These are phyloP conservation scores for Glycine tomentella DNA, from an alignment of 306 rosid genomes.

Conservation along the genomic window DNA sequence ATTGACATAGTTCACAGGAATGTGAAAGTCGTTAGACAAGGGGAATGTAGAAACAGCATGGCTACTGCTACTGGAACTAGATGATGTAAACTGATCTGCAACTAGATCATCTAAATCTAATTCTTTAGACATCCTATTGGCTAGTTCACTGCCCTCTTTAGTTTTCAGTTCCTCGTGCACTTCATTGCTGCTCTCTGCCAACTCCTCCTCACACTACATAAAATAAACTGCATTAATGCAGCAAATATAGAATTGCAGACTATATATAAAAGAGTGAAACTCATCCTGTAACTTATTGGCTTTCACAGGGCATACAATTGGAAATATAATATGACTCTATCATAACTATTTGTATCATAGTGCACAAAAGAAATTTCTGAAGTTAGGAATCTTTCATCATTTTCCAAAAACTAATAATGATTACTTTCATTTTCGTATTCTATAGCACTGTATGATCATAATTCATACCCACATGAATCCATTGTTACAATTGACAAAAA, in stretches of 20 bases:
- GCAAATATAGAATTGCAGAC: constrained; percentile 16
- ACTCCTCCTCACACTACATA: constrained; percentile 51
- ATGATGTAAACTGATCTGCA: constrained; percentile 46
- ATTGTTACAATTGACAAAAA: not conserved
- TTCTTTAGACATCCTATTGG: constrained; percentile 45
- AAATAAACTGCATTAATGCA: constrained; percentile 43
- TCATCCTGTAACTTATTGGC: not conserved
- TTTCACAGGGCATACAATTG: constrained; percentile 17
- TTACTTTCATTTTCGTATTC: not conserved
- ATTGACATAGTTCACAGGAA: constrained; percentile 37
- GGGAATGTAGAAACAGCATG: constrained; percentile 38
- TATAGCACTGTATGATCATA: not conserved
- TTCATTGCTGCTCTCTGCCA: constrained; percentile 38
- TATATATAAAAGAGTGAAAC: not conserved
- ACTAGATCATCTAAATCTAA: constrained; percentile 46
- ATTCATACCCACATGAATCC: not conserved
- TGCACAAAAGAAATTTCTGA: constrained; percentile 10
- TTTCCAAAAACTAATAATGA: not conserved
- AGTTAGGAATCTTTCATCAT: not conserved
- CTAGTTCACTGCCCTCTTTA: constrained; percentile 44
- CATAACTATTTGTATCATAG: not conserved
- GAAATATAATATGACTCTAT: not conserved
- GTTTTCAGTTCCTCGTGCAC: constrained; percentile 33
- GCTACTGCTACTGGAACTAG: constrained; percentile 43
- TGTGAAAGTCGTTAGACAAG: constrained; percentile 19